Conservation (phyloP, 441 rosid genomes). For the Manihot esculenta region DNA sequence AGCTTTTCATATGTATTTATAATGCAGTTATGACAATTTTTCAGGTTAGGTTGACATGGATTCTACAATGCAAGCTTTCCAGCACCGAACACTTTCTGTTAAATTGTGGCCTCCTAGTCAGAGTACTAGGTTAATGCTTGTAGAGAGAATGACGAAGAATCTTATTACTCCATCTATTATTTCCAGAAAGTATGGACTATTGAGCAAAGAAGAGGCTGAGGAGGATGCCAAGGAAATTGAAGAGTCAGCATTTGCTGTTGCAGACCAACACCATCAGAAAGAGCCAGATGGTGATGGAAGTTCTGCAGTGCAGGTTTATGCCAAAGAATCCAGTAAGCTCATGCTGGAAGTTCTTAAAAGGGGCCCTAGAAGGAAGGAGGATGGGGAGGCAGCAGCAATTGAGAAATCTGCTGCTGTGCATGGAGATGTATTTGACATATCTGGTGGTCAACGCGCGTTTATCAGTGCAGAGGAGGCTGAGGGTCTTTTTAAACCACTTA, state of each 20-base stretch:
- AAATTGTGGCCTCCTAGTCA: constrained; percentile 91
- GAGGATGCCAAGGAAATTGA: constrained; percentile 73
- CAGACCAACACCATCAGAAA: constrained; percentile 67
- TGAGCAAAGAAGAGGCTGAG: constrained; percentile 71
- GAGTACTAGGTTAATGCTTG: constrained; percentile 74
- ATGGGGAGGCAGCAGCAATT: constrained; percentile 27
- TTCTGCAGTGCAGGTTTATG: constrained; percentile 90
- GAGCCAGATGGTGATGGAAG: constrained; percentile 94
- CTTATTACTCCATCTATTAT: constrained; percentile 70
- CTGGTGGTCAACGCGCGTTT: constrained; percentile 67
- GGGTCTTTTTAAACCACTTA: constrained; percentile 73
- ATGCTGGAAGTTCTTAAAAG: constrained; percentile 83
- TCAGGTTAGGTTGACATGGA: constrained; percentile 55
- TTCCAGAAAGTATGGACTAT: constrained; percentile 76
- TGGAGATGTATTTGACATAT: constrained; percentile 61
- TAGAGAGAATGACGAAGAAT: constrained; percentile 68
- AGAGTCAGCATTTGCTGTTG: constrained; percentile 54
- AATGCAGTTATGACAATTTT: constrained; percentile 10
- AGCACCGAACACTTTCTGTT: constrained; percentile 54
- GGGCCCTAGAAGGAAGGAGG: constrained; percentile 50
- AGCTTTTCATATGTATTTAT: neutral
- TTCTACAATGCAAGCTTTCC: constrained; percentile 36
- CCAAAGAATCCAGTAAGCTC: constrained; percentile 83
- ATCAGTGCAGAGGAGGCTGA: constrained; percentile 81
- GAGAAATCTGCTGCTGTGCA: constrained; percentile 29